Base-by-base conservation (phyloP, 2,329 filamentous ascomycete genomes). In the Hypoxylon sp. region DNA sequence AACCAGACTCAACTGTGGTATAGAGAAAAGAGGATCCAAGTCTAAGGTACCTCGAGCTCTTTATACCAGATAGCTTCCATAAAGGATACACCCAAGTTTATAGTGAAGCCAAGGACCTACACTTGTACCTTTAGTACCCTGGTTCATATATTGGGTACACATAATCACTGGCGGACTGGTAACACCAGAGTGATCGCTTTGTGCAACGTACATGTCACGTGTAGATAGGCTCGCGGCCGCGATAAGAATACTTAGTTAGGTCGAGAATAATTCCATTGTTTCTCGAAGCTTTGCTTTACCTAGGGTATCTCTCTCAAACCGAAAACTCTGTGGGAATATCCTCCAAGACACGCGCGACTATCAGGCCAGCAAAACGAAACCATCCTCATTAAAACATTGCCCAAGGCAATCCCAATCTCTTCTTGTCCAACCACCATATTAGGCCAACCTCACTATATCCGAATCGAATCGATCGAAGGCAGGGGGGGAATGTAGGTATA, bases 281-380 rank as follows among this genome's bases (percentile, higher is more conserved):
- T 65, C 71, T 71, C 65, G 65, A 68, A 65, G 43, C 38, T 60
- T 60, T 57, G 59, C 68, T 56, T 51, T 50, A 11, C 25, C 13
- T 49, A 63, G 74, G 74, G 74, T 75, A 75, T 76, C 73, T 70
- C 70, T 72, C 68, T 56, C 53, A 71, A 73, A 69, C 70, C 65
- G 68, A 65, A 67, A 71, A 71, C 67, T 71, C 63, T 57, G 60
- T 63, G 65, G 70, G 69, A 71, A 71, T 69, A 65, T 74, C 68
- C 66, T 65, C 63, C 60, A 21, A 30, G 45, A 56, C 52, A 38
- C 56, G 53, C 41, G 28, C 57, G 53, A 50, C 53, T 46, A 57
- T 46, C 53, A 55, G 41, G 25, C 46, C 52, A 48, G 17, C 45
- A 67, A 63, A 63, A 58, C 55, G 59, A 59, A 43, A 50, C 21